phyloP scores from a whole-genome alignment of 345 rosid species.

The Tarenaya hassleriana region DNA sequence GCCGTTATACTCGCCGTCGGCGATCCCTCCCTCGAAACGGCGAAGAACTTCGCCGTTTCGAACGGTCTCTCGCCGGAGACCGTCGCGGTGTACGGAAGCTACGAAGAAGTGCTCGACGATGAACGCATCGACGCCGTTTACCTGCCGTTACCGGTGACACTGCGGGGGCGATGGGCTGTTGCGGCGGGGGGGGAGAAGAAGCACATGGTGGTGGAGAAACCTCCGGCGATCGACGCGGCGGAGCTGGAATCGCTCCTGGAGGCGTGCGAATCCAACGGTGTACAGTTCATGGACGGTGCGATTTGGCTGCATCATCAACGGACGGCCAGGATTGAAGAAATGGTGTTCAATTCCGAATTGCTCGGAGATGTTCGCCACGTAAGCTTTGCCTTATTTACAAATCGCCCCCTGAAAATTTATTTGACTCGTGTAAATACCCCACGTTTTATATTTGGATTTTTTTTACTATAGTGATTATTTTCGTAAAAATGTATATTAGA shows the following conservation, averaged over 20 bases:
- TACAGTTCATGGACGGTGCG: slow-evolving; percentile 74
- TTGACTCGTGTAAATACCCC: slow-evolving; percentile 10
- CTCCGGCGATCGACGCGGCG: slow-evolving; percentile 41
- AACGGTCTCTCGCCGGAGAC: slow-evolving; percentile 35
- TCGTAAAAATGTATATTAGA: no score
- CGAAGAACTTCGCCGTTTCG: slow-evolving; percentile 36
- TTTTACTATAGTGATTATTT: no score
- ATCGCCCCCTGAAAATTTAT: slow-evolving; percentile 5
- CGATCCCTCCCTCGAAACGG: slow-evolving; percentile 55
- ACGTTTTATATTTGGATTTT: neutral
- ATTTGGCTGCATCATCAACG: slow-evolving; percentile 75
- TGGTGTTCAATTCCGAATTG: slow-evolving; percentile 38
- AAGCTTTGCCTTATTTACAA: slow-evolving; percentile 19
- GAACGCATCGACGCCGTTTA: slow-evolving; percentile 52
- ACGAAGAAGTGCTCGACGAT: slow-evolving; percentile 45
- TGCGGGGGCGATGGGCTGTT: slow-evolving; percentile 50
- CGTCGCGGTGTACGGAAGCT: slow-evolving; percentile 48
- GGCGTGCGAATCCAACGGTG: slow-evolving; percentile 56
- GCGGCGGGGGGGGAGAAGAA: slow-evolving; percentile 48
- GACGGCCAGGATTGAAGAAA: slow-evolving; percentile 44
- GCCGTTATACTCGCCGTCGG: slow-evolving; percentile 44
- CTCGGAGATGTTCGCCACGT: slow-evolving; percentile 39
- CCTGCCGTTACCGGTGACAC: slow-evolving; percentile 51
- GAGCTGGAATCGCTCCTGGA: slow-evolving; percentile 50
- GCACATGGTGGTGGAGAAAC: slow-evolving; percentile 67